Evolutionary conservation across 179 eudicot genomes (phyloP).

Genomic region (Silene noctiflora): DNA sequence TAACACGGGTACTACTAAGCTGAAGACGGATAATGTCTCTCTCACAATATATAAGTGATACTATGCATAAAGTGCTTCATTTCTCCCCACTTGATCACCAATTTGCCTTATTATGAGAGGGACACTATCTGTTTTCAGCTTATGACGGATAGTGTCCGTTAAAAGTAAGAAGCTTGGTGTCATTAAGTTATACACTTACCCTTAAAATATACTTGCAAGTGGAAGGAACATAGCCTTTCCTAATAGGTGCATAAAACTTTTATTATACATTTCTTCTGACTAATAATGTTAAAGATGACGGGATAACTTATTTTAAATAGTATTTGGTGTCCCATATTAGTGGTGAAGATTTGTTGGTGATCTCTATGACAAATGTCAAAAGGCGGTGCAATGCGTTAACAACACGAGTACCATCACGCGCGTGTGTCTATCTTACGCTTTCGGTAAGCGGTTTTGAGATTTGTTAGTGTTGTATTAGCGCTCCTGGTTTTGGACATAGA

Average conservation of each 20-base stretch:
- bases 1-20: too few relatives aligned
- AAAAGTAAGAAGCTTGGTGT: too few relatives aligned
- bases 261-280: too few relatives aligned
- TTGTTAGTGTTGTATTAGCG: slow-evolving; percentile 14
- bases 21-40: too few relatives aligned
- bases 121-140: too few relatives aligned
- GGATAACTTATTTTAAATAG: slow-evolving; percentile 21
- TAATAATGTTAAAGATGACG: not conserved
- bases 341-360: slow-evolving; percentile 28
- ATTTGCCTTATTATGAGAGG: too few relatives aligned
- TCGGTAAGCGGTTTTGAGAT: slow-evolving; percentile 21
- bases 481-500: slow-evolving; percentile 28
- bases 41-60: too few relatives aligned
- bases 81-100: too few relatives aligned
- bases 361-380: slow-evolving; percentile 29
- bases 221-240: slow-evolving; percentile 7
- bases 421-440: not conserved
- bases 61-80: too few relatives aligned
- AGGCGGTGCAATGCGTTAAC: not conserved
- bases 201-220: not conserved
- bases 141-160: too few relatives aligned
- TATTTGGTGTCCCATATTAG: slow-evolving; percentile 22
- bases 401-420: not conserved
- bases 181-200: not conserved
- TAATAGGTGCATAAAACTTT: slow-evolving; percentile 3